Conservation (phyloP, 192 early-diverging fungal genomes). For the Tieghemiomyces parasiticus region DNA sequence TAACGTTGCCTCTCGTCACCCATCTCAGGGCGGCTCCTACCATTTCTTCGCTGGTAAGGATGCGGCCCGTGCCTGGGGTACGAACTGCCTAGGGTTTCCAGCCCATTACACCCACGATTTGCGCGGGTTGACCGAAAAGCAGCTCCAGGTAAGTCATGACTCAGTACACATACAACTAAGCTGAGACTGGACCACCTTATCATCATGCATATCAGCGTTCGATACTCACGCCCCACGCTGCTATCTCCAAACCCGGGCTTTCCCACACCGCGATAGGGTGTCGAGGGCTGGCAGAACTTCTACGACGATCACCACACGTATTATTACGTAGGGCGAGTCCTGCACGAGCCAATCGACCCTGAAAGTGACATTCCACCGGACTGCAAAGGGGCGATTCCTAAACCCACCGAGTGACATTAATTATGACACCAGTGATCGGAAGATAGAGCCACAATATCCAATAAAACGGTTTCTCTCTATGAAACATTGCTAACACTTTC, state of each 20-base stretch:
- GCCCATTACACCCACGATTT: slow-evolving; percentile 90
- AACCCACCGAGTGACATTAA: too few relatives aligned
- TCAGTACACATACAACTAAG: neutral
- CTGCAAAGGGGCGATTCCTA: slow-evolving; percentile 42
- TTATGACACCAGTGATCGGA: too few relatives aligned
- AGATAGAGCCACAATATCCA: too few relatives aligned
- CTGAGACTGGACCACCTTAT: neutral
- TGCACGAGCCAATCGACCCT: slow-evolving; percentile 69
- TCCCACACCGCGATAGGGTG: slow-evolving; percentile 22
- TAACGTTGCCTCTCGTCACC: too few relatives aligned
- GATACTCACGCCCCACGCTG: neutral
- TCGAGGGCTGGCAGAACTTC: slow-evolving; percentile 74
- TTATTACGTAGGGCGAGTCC: slow-evolving; percentile 68
- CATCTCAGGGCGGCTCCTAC: slow-evolving; percentile 55
- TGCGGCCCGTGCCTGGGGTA: slow-evolving; percentile 85
- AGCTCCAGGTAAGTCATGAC: slow-evolving; percentile 49
- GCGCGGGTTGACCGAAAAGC: slow-evolving; percentile 55
- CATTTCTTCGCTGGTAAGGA: slow-evolving; percentile 81
- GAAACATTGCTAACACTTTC: too few relatives aligned
- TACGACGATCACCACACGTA: slow-evolving; percentile 82
- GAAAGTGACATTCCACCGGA: slow-evolving; percentile 65
- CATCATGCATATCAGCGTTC: neutral
- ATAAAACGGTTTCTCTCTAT: too few relatives aligned
- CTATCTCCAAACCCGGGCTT: neutral
- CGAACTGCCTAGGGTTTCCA: slow-evolving; percentile 69